phyloP scores from a whole-genome alignment of 495 filamentous ascomycete genomes.

The Pseudevernia furfuracea region DNA sequence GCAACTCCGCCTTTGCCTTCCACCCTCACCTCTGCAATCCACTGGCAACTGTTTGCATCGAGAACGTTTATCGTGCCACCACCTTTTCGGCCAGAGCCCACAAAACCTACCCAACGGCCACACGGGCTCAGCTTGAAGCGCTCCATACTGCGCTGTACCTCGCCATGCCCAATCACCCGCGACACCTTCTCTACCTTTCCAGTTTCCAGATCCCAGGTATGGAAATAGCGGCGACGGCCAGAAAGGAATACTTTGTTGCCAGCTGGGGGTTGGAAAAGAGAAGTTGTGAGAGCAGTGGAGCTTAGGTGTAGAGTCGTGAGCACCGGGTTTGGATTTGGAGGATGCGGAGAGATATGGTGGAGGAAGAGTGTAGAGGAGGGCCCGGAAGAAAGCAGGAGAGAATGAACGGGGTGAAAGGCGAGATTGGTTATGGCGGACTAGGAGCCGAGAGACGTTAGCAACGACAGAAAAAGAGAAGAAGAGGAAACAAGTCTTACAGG shows the following conservation, averaged over 20 bases:
- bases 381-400: slow-evolving; percentile 82
- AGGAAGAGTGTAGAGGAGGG: slow-evolving; percentile 76
- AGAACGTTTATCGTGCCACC: slow-evolving; percentile 84
- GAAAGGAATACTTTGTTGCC: slow-evolving; percentile 72
- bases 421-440: slow-evolving; percentile 76
- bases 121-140: slow-evolving; percentile 76
- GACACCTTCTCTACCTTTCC: slow-evolving; percentile 72
- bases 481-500: slow-evolving; percentile 41
- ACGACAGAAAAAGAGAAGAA: neutral
- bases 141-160: slow-evolving; percentile 86
- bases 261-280: slow-evolving; percentile 58
- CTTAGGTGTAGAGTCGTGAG: slow-evolving; percentile 83
- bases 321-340: slow-evolving; percentile 71
- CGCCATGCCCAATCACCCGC: slow-evolving; percentile 69
- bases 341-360: slow-evolving; percentile 74
- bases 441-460: slow-evolving; percentile 39
- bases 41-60: slow-evolving; percentile 73
- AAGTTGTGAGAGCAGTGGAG: slow-evolving; percentile 69
- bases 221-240: slow-evolving; percentile 82
- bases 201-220: slow-evolving; percentile 80
- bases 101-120: slow-evolving; percentile 73
- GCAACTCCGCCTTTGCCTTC: slow-evolving; percentile 76
- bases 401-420: slow-evolving; percentile 78
- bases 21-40: slow-evolving; percentile 74
- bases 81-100: slow-evolving; percentile 69